Evolutionary conservation across 805 yeast genomes (phyloP).

Genomic region (Candida suzukii): DNA sequence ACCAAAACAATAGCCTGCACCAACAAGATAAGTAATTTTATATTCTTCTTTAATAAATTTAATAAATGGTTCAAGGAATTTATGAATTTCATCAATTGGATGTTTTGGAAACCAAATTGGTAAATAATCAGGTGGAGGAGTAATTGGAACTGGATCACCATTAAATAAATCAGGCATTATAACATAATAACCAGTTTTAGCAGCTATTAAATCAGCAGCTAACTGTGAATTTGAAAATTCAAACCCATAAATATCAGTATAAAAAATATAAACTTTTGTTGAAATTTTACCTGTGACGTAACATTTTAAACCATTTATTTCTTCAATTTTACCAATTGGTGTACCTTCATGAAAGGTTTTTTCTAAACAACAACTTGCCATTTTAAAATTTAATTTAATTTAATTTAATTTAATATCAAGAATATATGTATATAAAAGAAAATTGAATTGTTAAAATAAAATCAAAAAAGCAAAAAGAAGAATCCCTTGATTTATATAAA

Average conservation of each 20-base stretch:
- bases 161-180: constrained; percentile 71
- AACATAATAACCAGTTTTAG: constrained; percentile 50
- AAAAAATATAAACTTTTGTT: constrained; percentile 49
- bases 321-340: constrained; percentile 35
- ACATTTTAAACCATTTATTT: constrained; percentile 36
- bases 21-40: constrained; percentile 43
- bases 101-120: constrained; percentile 37
- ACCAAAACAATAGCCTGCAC: constrained; percentile 81
- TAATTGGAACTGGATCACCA: constrained; percentile 39
- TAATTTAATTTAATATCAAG: too few species aligned
- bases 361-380: constrained; percentile 1
- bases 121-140: constrained; percentile 14
- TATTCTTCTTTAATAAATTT: constrained; percentile 33
- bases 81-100: constrained; percentile 35
- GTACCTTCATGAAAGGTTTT: constrained; percentile 32
- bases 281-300: constrained; percentile 42
- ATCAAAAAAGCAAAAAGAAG: too few species aligned
- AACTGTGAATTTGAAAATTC: constrained; percentile 49
- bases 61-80: constrained; percentile 43
- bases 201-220: constrained; percentile 61
- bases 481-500: too few species aligned
- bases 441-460: too few species aligned
- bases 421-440: too few species aligned
- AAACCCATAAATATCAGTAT: constrained; percentile 68
- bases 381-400: too few species aligned